Evolutionary conservation across 805 yeast genomes (phyloP).

Genomic region (Candida xyloterini): DNA sequence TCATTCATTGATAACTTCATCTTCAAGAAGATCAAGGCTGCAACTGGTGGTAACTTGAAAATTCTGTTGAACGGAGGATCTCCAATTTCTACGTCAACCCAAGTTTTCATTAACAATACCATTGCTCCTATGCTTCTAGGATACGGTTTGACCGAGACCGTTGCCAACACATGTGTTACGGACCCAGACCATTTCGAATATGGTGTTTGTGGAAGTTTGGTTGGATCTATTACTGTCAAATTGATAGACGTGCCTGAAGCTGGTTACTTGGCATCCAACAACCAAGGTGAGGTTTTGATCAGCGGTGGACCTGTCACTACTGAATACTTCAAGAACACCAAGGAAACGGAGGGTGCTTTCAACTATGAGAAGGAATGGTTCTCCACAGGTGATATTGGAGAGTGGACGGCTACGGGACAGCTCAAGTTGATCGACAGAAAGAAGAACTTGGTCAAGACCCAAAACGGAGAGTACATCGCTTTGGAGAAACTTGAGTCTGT

Average conservation of each 20-base stretch:
- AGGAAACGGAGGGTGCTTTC: slow-evolving; percentile 75
- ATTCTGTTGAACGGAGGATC: slow-evolving; percentile 88
- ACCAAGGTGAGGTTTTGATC: slow-evolving; percentile 90
- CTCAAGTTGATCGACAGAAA: slow-evolving; percentile 86
- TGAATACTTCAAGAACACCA: slow-evolving; percentile 78
- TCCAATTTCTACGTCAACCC: slow-evolving; percentile 78
- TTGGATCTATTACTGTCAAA: slow-evolving; percentile 82
- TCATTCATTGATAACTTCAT: slow-evolving; percentile 64
- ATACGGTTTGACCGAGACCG: slow-evolving; percentile 95
- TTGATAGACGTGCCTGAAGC: slow-evolving; percentile 88
- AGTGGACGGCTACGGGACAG: slow-evolving; percentile 81
- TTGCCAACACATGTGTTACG: slow-evolving; percentile 78
- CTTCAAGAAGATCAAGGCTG: slow-evolving; percentile 85
- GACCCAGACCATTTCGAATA: slow-evolving; percentile 63
- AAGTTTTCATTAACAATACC: slow-evolving; percentile 70
- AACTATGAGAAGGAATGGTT: slow-evolving; percentile 87
- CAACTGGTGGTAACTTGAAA: slow-evolving; percentile 89
- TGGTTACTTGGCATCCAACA: slow-evolving; percentile 83
- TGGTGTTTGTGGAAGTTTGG: slow-evolving; percentile 79
- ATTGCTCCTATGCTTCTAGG: slow-evolving; percentile 89
- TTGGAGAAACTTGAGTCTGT: slow-evolving; percentile 89
- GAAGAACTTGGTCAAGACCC: slow-evolving; percentile 93
- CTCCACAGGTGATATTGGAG: slow-evolving; percentile 94
- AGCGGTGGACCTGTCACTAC: slow-evolving; percentile 69
- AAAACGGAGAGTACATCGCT: slow-evolving; percentile 97